Evolutionary conservation across 2,329 filamentous ascomycete genomes (phyloP).

Genomic region (Penicillium italicum): DNA sequence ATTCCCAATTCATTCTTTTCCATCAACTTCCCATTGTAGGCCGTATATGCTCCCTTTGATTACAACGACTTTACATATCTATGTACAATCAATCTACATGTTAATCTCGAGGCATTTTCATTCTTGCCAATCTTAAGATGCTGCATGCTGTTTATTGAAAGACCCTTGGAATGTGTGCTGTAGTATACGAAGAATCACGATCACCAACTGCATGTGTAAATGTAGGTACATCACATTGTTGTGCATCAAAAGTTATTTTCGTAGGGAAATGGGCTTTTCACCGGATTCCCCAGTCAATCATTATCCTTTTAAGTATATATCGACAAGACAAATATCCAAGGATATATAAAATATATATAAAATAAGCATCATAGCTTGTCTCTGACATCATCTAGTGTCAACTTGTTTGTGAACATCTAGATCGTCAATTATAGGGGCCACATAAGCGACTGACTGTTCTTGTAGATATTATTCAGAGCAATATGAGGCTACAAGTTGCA

Average conservation of each 20-base stretch:
- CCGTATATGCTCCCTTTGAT: not conserved
- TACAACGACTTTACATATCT: not conserved
- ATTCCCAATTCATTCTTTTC: slow-evolving; percentile 18
- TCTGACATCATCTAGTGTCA: not conserved
- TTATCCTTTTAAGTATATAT: not conserved
- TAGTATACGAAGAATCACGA: not conserved
- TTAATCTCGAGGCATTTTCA: not conserved
- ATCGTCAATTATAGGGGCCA: not conserved
- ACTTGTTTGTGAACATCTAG: not conserved
- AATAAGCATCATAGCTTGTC: not conserved
- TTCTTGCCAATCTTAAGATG: not conserved
- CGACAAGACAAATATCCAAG: not conserved
- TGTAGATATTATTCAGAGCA: not conserved
- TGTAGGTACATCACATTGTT: not conserved
- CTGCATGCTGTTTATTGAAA: not conserved
- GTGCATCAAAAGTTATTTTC: not conserved
- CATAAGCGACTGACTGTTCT: not conserved
- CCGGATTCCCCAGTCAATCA: not conserved
- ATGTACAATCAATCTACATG: not conserved
- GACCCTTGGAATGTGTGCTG: no score
- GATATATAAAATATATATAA: not conserved
- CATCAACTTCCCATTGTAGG: not conserved
- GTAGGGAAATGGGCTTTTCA: not conserved
- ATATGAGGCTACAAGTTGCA: no score
- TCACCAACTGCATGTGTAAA: not conserved